phyloP scores from a whole-genome alignment of 768 basidiomycete species.

The Albatrellus ellisii region DNA sequence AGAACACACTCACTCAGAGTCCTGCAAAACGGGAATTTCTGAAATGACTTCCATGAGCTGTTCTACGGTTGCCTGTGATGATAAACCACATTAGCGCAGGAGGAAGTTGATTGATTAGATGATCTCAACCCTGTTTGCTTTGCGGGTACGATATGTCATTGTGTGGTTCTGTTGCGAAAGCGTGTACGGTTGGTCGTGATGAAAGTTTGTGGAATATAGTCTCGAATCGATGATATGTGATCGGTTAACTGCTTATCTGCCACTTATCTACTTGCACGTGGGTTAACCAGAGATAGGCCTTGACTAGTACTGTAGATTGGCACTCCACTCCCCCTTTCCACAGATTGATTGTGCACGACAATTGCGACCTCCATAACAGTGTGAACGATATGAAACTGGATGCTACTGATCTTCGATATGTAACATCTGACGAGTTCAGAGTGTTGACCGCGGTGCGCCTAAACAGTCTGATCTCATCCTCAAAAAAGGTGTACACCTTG shows the following conservation, averaged over 20 bases:
- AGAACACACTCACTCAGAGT: background rate
- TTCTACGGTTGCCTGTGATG: constrained; percentile 4
- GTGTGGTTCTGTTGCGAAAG: no score
- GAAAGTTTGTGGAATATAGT: no score
- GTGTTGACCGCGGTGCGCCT: constrained; percentile 78
- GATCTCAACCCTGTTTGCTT: constrained; percentile 10
- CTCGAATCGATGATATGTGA: no score
- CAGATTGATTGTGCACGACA: no score
- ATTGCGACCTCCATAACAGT: background rate
- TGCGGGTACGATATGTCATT: constrained; percentile 8
- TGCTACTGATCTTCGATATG: constrained; percentile 87
- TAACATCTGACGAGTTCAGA: constrained; percentile 85
- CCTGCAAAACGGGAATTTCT: background rate
- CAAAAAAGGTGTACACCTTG: background rate
- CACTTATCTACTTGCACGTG: no score
- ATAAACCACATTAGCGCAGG: background rate
- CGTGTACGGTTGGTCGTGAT: no score
- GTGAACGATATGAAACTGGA: constrained; percentile 70
- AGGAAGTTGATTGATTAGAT: background rate
- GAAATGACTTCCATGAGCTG: constrained; percentile 4
- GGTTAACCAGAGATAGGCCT: no score
- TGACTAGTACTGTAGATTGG: no score
- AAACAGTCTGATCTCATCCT: background rate
- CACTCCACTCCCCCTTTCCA: no score
- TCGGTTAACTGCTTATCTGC: no score